A percentile compares a stretch with the other conserved stretches of the same genome.
Evolutionary conservation across 176 grass and related monocot species (phyloP).

Genomic region (Triticum dicoccoides): DNA sequence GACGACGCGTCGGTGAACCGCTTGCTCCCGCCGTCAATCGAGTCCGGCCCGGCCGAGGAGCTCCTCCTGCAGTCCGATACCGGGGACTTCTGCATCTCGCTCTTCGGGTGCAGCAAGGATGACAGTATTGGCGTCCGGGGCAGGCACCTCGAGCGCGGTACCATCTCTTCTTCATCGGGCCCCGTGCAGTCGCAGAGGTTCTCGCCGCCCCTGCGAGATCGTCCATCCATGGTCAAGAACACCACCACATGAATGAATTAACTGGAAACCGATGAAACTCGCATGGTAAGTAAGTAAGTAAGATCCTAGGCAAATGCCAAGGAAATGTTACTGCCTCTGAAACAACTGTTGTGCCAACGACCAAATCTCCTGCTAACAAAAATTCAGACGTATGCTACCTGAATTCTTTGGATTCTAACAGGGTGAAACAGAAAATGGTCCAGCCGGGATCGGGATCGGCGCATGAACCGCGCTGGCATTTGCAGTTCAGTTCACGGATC

Average conservation of each 20-base stretch:
- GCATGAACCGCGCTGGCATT: neutral
- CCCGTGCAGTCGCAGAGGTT: constrained; percentile 37
- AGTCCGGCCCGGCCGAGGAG: constrained; percentile 51
- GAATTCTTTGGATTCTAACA: constrained; percentile 9
- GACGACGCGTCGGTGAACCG: constrained; percentile 36
- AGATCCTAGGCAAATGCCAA: neutral
- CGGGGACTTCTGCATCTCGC: constrained; percentile 48
- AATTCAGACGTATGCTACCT: neutral
- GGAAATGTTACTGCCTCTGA: neutral
- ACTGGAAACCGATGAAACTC: neutral
- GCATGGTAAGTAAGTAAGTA: constrained; percentile 2
- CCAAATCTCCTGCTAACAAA: neutral
- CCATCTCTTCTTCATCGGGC: constrained; percentile 43
- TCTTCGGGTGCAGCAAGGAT: constrained; percentile 48
- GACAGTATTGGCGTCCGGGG: constrained; percentile 66
- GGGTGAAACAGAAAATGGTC: constrained; percentile 28
- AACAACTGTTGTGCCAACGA: neutral
- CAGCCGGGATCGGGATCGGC: neutral
- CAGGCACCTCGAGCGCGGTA: constrained; percentile 54
- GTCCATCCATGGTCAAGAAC: constrained; percentile 13
- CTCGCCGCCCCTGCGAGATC: constrained; percentile 36
- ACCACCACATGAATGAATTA: neutral
- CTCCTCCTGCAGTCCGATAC: constrained; percentile 61
- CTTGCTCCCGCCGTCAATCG: constrained; percentile 43
- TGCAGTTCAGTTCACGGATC: neutral